A percentile compares a stretch with the other conserved stretches of the same genome.
These are phyloP conservation scores for Plasmodium coatneyi DNA, from an alignment of 169 alveolate species.

Conservation along the genomic window DNA sequence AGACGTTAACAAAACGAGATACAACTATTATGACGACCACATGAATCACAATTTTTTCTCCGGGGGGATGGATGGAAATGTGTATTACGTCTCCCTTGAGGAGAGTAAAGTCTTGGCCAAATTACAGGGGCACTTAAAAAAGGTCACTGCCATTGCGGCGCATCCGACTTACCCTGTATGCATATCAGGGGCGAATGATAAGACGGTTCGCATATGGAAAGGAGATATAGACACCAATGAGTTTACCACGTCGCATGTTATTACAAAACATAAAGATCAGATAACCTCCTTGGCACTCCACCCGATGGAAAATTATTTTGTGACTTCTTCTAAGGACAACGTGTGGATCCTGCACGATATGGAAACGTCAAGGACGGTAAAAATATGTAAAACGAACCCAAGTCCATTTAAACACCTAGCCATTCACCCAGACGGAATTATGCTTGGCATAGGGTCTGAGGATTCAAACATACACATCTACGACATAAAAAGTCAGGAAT, in stretches of 20 bases:
- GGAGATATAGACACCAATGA: constrained; percentile 74
- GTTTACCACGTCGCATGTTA: constrained; percentile 76
- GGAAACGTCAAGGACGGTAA: constrained; percentile 83
- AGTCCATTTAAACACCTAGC: constrained; percentile 73
- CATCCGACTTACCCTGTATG: constrained; percentile 77
- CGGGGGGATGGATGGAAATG: constrained; percentile 88
- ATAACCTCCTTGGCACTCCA: constrained; percentile 82
- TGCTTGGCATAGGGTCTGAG: constrained; percentile 84
- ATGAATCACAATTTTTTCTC: constrained; percentile 80
- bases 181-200: constrained; percentile 85
- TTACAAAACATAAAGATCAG: constrained; percentile 84
- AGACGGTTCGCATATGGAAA: constrained; percentile 84
- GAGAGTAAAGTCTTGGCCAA: constrained; percentile 76
- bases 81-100: constrained; percentile 81
- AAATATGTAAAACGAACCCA: constrained; percentile 80
- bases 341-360: constrained; percentile 85
- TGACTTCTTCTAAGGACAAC: constrained; percentile 81
- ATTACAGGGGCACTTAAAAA: constrained; percentile 81
- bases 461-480: constrained; percentile 87
- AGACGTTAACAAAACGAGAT: constrained; percentile 51
- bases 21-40: constrained; percentile 46
- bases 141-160: constrained; percentile 78
- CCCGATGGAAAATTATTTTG: constrained; percentile 86
- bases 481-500: constrained; percentile 85
- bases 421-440: constrained; percentile 92